phyloP scores from a whole-genome alignment of 2,329 filamentous ascomycete species.

The Cytospora schulzeri region DNA sequence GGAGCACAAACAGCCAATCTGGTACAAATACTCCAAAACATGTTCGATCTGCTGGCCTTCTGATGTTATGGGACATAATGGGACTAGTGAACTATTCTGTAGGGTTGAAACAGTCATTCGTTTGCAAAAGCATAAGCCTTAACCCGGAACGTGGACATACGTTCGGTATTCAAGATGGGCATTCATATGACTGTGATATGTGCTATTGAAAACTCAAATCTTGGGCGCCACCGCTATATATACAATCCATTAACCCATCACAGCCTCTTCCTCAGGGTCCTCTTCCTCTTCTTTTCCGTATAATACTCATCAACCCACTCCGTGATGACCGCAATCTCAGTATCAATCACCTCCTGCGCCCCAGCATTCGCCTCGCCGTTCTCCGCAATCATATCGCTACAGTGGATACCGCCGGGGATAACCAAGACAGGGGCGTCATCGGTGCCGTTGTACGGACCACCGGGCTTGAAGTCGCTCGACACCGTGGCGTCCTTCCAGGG shows the following conservation, averaged over 20 bases:
- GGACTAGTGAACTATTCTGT: no score
- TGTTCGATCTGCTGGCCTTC: no score
- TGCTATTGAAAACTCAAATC: neutral
- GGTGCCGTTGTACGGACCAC: conserved; percentile 41
- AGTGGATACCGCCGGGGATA: conserved; percentile 42
- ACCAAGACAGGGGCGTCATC: conserved; percentile 38
- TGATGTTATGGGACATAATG: no score
- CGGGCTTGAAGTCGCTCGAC: conserved; percentile 41
- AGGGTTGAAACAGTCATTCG: no score
- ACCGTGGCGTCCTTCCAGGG: conserved; percentile 45
- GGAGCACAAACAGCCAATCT: no score
- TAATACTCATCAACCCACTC: conserved; percentile 58
- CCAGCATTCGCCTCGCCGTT: conserved; percentile 56
- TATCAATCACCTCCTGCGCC: conserved; percentile 51
- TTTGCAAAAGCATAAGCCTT: no score
- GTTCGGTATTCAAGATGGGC: no score
- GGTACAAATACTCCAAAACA: no score
- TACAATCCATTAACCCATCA: neutral
- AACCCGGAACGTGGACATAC: no score
- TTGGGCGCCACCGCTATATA: neutral
- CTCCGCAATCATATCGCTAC: conserved; percentile 42
- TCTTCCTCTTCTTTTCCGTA: conserved; percentile 31
- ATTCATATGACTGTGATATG: no score
- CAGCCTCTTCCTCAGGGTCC: neutral
- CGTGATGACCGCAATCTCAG: conserved; percentile 53